These are phyloP conservation scores for Vaccinium vitisidaea DNA, from an alignment of 148 eudicot genomes.

Conservation along the genomic window DNA sequence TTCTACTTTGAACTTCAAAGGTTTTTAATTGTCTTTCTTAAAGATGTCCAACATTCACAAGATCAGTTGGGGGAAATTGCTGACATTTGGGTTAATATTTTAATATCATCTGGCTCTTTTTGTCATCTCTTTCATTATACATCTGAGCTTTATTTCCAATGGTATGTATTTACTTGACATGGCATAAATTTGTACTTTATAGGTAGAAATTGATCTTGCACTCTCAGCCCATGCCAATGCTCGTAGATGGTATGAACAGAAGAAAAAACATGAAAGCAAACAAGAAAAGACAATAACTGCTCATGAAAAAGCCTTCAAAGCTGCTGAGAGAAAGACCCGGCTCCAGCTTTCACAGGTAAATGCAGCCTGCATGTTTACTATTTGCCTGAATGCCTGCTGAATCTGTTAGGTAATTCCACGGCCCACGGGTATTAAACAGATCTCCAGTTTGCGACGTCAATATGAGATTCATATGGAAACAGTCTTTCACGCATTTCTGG, in stretches of 20 bases:
- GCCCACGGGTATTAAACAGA: not conserved
- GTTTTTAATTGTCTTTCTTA: not conserved
- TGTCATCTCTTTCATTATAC: not conserved
- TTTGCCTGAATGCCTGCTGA: not conserved
- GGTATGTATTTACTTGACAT: not conserved
- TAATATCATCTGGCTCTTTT: too few relatives aligned
- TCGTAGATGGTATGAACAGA: slow-evolving; percentile 93
- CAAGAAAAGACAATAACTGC: slow-evolving; percentile 94
- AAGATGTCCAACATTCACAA: not conserved
- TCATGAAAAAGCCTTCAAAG: slow-evolving; percentile 98
- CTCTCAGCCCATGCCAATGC: slow-evolving; percentile 98
- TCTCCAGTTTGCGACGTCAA: not conserved
- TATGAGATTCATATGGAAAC: not conserved
- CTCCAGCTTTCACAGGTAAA: slow-evolving; percentile 91
- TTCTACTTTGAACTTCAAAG: not conserved
- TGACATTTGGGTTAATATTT: not conserved
- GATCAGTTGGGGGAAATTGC: not conserved
- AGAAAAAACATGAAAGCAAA: slow-evolving; percentile 94
- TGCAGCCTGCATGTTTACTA: slow-evolving; percentile 9
- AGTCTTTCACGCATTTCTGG: not conserved
- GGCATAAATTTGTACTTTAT: slow-evolving; percentile 10
- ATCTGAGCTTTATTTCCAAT: not conserved
- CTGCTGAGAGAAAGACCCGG: slow-evolving; percentile 94
- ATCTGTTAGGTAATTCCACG: not conserved
- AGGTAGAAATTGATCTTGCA: slow-evolving; percentile 96